Evolutionary conservation across 1,139 yeast genomes (phyloP).

Genomic region (Scheffersomyces lignicola): DNA sequence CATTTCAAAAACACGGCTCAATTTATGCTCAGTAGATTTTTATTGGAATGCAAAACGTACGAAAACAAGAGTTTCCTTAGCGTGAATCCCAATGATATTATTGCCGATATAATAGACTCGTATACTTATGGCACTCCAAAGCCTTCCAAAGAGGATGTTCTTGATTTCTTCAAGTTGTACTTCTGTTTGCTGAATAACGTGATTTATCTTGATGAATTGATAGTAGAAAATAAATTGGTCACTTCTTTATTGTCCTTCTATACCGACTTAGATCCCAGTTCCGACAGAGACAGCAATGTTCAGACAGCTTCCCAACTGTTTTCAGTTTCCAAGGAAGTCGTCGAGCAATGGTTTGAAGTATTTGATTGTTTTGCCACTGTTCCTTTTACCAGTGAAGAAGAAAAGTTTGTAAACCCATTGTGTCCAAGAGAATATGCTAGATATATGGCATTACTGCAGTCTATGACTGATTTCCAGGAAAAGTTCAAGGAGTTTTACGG

Average conservation of each 20-base stretch:
- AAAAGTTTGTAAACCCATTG: slow-evolving; percentile 26
- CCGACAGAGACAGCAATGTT: slow-evolving; percentile 10
- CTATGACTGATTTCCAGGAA: slow-evolving; percentile 7
- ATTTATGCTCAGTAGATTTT: slow-evolving; percentile 26
- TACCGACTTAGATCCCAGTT: slow-evolving; percentile 13
- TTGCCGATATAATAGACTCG: slow-evolving; percentile 20
- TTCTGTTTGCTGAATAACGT: slow-evolving; percentile 31
- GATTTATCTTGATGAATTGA: slow-evolving; percentile 31
- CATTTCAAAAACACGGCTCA: slow-evolving; percentile 20
- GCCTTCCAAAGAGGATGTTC: slow-evolving; percentile 26
- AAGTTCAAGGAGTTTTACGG: background rate
- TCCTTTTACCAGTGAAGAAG: slow-evolving; percentile 27
- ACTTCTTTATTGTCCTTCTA: slow-evolving; percentile 22
- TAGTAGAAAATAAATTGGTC: slow-evolving; percentile 25
- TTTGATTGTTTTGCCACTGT: slow-evolving; percentile 30
- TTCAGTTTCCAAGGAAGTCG: slow-evolving; percentile 18
- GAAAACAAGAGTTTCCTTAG: slow-evolving; percentile 10
- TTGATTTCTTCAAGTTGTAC: slow-evolving; percentile 28
- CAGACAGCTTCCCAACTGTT: slow-evolving; percentile 15
- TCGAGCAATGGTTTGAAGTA: slow-evolving; percentile 31
- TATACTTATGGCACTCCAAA: slow-evolving; percentile 16
- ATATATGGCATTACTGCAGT: slow-evolving; percentile 4
- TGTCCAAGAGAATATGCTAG: slow-evolving; percentile 32
- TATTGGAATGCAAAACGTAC: slow-evolving; percentile 24
- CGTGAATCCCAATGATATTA: slow-evolving; percentile 22